phyloP scores from a whole-genome alignment of 1,284 basidiomycete genomes.

The Ceraceosorus guamensis region DNA sequence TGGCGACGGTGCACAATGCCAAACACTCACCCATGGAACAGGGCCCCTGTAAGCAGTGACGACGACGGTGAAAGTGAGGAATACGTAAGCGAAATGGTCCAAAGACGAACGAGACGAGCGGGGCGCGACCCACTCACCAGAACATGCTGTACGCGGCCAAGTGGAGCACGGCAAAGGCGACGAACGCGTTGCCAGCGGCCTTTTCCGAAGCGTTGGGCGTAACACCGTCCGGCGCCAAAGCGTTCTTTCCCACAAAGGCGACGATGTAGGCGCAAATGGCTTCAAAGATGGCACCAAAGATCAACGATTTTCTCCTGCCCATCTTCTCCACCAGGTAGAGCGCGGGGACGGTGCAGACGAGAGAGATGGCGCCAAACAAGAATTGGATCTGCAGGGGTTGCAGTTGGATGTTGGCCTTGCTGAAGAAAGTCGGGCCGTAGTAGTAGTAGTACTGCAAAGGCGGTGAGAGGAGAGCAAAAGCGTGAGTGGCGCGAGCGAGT shows the following conservation, averaged over 20 bases:
- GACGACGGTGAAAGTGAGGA: too few relatives aligned
- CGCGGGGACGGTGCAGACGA: slow-evolving; percentile 36
- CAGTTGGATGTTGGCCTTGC: slow-evolving; percentile 62
- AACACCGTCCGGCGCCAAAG: slow-evolving; percentile 55
- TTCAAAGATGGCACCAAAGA: slow-evolving; percentile 49
- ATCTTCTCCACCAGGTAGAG: slow-evolving; percentile 45
- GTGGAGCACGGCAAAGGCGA: slow-evolving; percentile 69
- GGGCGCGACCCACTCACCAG: too few relatives aligned
- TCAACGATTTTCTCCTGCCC: slow-evolving; percentile 51
- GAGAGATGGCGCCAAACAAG: slow-evolving; percentile 48
- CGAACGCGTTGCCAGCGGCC: slow-evolving; percentile 59
- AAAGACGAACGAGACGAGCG: too few relatives aligned
- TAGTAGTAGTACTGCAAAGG: slow-evolving; percentile 63
- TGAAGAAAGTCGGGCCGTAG: slow-evolving; percentile 65
- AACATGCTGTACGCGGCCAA: slow-evolving; percentile 65
- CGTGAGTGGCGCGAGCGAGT: too few relatives aligned
- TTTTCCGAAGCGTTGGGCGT: slow-evolving; percentile 16
- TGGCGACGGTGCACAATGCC: too few relatives aligned
- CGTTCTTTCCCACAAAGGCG: slow-evolving; percentile 49
- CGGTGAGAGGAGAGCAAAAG: too few relatives aligned
- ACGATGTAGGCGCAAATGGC: slow-evolving; percentile 52
- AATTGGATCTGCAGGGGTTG: slow-evolving; percentile 58
- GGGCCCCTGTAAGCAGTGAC: too few relatives aligned
- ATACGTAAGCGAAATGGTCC: too few relatives aligned
- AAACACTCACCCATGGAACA: too few relatives aligned